phyloP scores from a whole-genome alignment of 108 stramenopile species.

The Parietichytrium sp. region DNA sequence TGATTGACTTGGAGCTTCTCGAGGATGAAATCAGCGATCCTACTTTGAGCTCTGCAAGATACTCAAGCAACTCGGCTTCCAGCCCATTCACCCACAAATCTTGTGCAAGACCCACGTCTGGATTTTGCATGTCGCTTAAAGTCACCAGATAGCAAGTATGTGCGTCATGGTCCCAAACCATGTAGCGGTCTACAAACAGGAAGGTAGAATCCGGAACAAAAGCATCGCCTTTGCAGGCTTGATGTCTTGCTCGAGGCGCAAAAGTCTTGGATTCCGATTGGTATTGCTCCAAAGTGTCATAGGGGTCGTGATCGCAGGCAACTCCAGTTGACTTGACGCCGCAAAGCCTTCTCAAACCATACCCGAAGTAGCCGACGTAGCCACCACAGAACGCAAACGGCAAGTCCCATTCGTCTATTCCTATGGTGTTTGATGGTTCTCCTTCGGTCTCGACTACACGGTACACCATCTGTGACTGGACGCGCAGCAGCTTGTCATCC shows the following conservation, averaged over 20 bases:
- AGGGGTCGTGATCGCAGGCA: no score
- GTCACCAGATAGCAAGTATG: conserved; percentile 37
- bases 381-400: conserved; percentile 45
- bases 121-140: background rate
- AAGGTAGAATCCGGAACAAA: conserved; percentile 47
- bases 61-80: background rate
- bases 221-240: background rate
- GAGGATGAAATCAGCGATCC: background rate
- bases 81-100: background rate
- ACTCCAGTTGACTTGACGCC: background rate
- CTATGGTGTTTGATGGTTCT: no score
- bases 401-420: background rate
- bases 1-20: background rate
- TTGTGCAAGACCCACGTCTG: background rate
- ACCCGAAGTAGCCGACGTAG: conserved; percentile 59
- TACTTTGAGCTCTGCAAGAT: background rate
- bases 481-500: no score
- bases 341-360: conserved; percentile 45
- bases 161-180: conserved; percentile 50
- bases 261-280: no score
- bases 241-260: no score
- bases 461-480: no score
- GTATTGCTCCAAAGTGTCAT: no score
- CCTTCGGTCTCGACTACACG: no score
- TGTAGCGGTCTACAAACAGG: conserved; percentile 46